These are phyloP conservation scores for Cordyceps militaris DNA, from an alignment of 2,329 filamentous ascomycete genomes.

Conservation along the genomic window DNA sequence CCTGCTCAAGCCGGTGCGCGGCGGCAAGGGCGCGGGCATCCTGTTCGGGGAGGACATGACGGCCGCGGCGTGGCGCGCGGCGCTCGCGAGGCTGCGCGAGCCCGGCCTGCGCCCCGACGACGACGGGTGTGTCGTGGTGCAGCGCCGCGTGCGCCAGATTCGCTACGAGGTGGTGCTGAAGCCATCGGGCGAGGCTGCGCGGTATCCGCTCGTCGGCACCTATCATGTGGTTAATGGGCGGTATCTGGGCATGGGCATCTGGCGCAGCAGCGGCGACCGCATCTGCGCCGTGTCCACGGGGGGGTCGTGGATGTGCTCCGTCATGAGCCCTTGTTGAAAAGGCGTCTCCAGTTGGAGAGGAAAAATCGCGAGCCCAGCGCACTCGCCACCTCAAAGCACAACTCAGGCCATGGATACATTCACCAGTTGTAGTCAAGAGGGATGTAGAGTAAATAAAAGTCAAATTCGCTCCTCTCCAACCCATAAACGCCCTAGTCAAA, in stretches of 20 bases:
- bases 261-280: slow-evolving; percentile 25
- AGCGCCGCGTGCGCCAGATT: slow-evolving; percentile 24
- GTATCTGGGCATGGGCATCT: slow-evolving; percentile 25
- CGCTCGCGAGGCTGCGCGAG: slow-evolving; percentile 17
- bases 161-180: slow-evolving; percentile 28
- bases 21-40: slow-evolving; percentile 34
- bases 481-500: background rate
- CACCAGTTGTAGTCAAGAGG: background rate
- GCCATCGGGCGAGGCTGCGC: slow-evolving; percentile 18
- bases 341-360: no score
- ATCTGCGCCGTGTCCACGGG: slow-evolving; percentile 27
- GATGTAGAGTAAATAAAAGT: background rate
- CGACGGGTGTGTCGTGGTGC: slow-evolving; percentile 21
- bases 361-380: background rate
- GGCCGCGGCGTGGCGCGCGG: background rate
- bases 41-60: slow-evolving; percentile 31
- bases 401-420: no score
- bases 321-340: slow-evolving; percentile 15
- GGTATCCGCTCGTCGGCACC: slow-evolving; percentile 28
- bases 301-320: slow-evolving; percentile 29
- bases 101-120: background rate
- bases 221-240: slow-evolving; percentile 25
- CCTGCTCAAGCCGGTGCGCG: slow-evolving; percentile 32
- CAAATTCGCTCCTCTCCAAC: background rate
- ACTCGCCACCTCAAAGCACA: no score